Percentiles rank a stretch among this genome's conserved stretches.
Evolutionary conservation across 495 filamentous ascomycete genomes (phyloP).

Genomic region (Tuber brumale): DNA sequence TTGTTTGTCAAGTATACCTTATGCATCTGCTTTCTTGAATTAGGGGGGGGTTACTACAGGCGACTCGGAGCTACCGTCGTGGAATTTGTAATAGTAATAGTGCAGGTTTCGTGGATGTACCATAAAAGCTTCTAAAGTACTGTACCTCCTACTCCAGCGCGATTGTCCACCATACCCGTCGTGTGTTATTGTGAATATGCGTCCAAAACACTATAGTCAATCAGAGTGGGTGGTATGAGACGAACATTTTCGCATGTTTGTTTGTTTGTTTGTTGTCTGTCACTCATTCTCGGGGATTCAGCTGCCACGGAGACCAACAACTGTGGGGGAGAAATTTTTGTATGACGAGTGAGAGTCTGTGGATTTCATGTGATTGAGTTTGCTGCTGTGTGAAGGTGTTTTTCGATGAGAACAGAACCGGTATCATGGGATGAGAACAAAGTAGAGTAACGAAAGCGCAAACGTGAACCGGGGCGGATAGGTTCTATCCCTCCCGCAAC

Average conservation of each 20-base stretch:
- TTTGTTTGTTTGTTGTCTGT: not conserved
- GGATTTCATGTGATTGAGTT: not conserved
- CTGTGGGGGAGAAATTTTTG: not conserved
- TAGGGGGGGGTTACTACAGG: not conserved
- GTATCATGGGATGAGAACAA: not conserved
- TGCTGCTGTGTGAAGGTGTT: not conserved
- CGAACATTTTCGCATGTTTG: not conserved
- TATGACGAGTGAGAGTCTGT: not conserved
- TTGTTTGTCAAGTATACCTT: not conserved
- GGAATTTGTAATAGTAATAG: conserved; percentile 1
- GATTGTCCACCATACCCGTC: not conserved
- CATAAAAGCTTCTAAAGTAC: not conserved
- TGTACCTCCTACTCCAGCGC: not conserved
- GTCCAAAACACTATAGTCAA: not conserved
- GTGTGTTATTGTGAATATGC: not conserved
- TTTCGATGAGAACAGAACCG: not conserved
- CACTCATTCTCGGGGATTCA: not conserved
- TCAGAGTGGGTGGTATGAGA: not conserved
- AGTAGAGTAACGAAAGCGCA: not conserved
- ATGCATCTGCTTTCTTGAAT: not conserved
- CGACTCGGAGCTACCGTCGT: not conserved
- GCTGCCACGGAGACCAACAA: not conserved
- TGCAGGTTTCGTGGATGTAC: not conserved
- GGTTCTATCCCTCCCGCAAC: not conserved
- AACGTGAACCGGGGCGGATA: not conserved